Evolutionary conservation across 768 basidiomycete genomes (phyloP).

Genomic region (Lactarius hengduanensis): DNA sequence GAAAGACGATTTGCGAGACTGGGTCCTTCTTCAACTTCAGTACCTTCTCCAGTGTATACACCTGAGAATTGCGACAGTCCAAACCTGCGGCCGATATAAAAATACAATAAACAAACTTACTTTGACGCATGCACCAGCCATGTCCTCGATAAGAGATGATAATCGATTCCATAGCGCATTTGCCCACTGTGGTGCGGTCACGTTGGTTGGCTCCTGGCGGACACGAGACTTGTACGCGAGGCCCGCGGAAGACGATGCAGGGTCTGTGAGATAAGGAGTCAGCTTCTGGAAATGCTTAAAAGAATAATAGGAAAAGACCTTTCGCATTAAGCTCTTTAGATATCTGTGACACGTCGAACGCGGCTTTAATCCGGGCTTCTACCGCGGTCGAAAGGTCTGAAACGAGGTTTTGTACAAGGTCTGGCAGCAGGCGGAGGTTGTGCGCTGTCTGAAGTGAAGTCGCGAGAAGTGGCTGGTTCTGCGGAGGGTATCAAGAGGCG

Average conservation of each 20-base stretch:
- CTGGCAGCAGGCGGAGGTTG: conserved; percentile 83
- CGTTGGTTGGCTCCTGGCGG: conserved; percentile 85
- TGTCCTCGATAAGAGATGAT: conserved; percentile 81
- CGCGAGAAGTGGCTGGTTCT: conserved; percentile 91
- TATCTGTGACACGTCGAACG: conserved; percentile 86
- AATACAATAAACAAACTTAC: conserved; percentile 36
- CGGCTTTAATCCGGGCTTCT: conserved; percentile 71
- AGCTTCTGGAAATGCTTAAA: conserved; percentile 3
- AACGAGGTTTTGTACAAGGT: conserved; percentile 76
- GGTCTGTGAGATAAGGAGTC: conserved; percentile 33
- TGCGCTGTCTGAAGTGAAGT: conserved; percentile 95
- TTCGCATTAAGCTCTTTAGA: conserved; percentile 82
- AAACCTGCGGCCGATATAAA: not conserved
- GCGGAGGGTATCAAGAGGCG: conserved; percentile 18
- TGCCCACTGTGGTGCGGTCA: conserved; percentile 85
- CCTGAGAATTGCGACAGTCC: conserved; percentile 44
- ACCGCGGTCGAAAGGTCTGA: conserved; percentile 80
- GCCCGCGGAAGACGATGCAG: conserved; percentile 34
- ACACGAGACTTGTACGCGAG: conserved; percentile 81
- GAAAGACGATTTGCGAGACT: conserved; percentile 69
- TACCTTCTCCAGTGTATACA: conserved; percentile 94
- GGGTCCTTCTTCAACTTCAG: conserved; percentile 85
- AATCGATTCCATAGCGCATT: conserved; percentile 78
- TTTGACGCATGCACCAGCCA: conserved; percentile 91
- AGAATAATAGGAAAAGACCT: conserved; percentile 44